Base-by-base conservation (phyloP, 768 basidiomycete genomes). In the Pleurotus pulmonarius region DNA sequence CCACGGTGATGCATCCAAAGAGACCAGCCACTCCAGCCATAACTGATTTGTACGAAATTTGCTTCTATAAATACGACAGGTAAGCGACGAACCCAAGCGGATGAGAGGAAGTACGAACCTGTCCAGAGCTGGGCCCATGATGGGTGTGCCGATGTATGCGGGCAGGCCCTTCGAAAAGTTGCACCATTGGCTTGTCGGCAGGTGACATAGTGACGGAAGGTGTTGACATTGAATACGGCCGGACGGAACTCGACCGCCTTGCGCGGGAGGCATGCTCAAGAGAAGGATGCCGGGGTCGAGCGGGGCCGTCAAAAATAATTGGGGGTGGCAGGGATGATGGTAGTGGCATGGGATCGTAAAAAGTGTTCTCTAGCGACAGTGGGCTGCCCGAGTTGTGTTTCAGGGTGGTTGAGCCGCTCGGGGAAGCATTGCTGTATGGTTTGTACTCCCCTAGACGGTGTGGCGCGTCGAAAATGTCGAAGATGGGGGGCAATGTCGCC, bases 381-480 rank as follows among this genome's bases (percentile, higher is more conserved):
- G 46, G 25, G 58, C 49, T 47, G 49, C 29, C 38, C 39, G 12
- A 40, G 53, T 51, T 18, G 56, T 29, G 22, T 41, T 16, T 39
- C 5, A 37, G 51, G 3, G 39, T 9, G 5, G 16, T 51, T 9
- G 39, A 37, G 58, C 26, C 6, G 59, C 39, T 6, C 52, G 37
- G 43, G 60, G 62, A 56, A 46, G 61, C 39, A 54, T 63, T 44
- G 51, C 69, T 47, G 62, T 69, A 56, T 53, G 62, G 58, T 57
- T 62, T 67, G 26, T 69, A 73, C 58, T 73, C 74, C 16, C 72
- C 69, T 18, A 78, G 72, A 26, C 66, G 67, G 34, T 67, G 65
- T 1, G 80, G 77, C 20, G 73, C 80, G 57, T 83, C 80, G 61
- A 81, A 80, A 57, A 83, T 80, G 63, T 82, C 81, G 58, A 77